Evolutionary conservation across 768 basidiomycete species (phyloP).

Genomic region (Krasilnikovozyma curviuscula): DNA sequence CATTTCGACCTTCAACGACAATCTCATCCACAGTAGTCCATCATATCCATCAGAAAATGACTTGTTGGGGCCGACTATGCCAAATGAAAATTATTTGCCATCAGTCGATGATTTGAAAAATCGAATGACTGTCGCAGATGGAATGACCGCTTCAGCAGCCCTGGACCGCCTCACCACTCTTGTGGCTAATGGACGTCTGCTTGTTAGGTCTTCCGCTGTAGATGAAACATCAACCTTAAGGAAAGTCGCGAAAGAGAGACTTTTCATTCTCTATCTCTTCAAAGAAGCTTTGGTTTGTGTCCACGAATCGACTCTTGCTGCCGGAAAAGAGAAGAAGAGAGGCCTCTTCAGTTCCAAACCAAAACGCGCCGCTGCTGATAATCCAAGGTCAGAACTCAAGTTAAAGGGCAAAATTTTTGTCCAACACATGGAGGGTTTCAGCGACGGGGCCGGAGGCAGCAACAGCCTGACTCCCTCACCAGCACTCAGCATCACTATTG

Average conservation of each 20-base stretch:
- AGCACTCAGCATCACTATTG: constrained; percentile 50
- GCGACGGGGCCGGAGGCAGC: constrained; percentile 50
- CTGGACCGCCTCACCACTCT: constrained; percentile 5
- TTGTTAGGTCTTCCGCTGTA: constrained; percentile 65
- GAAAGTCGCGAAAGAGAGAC: constrained; percentile 70
- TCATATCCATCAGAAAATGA: no score
- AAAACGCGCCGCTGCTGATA: constrained; percentile 23
- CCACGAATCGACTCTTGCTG: constrained; percentile 23
- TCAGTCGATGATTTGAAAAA: constrained; percentile 71
- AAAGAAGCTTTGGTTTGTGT: constrained; percentile 95
- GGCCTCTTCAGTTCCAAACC: constrained; percentile 35
- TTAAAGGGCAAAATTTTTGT: constrained; percentile 93
- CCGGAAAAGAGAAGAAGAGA: constrained; percentile 23
- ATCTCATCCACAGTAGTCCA: background rate
- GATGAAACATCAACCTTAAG: constrained; percentile 74
- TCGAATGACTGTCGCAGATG: constrained; percentile 91
- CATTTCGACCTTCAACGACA: background rate
- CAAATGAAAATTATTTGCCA: no score
- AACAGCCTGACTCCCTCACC: constrained; percentile 50
- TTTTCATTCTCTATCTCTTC: constrained; percentile 88
- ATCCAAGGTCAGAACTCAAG: constrained; percentile 49
- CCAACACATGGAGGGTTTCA: constrained; percentile 76
- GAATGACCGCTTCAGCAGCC: constrained; percentile 19
- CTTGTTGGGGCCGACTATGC: no score
- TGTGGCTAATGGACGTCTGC: constrained; percentile 54